These are phyloP conservation scores for Leccinum subrobustum DNA, from an alignment of 1,284 basidiomycete species.

Conservation along the genomic window DNA sequence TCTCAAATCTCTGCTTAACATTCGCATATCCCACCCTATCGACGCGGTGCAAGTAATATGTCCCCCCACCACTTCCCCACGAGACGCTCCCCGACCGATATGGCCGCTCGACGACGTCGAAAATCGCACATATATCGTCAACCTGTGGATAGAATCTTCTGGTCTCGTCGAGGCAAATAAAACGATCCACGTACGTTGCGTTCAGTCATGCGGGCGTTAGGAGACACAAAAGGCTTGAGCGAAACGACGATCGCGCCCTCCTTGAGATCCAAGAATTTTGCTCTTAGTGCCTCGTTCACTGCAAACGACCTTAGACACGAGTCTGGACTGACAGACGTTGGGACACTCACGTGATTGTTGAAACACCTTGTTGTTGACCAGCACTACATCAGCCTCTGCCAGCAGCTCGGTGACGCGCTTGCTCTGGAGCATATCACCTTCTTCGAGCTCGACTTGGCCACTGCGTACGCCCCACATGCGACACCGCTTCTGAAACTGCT, in stretches of 20 bases:
- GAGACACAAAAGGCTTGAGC: conserved; percentile 65
- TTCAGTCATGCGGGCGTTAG: conserved; percentile 66
- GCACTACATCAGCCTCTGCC: conserved; percentile 66
- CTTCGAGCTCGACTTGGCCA: conserved; percentile 68
- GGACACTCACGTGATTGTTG: conserved; percentile 57
- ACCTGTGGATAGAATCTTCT: conserved; percentile 39
- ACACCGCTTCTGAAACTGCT: conserved; percentile 62
- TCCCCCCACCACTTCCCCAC: conserved; percentile 67
- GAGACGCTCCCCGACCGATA: conserved; percentile 73
- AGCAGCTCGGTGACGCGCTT: conserved; percentile 58
- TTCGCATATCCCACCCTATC: conserved; percentile 66
- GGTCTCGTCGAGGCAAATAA: background rate
- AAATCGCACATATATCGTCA: conserved; percentile 74
- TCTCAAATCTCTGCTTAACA: conserved; percentile 53
- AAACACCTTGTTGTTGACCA: conserved; percentile 82
- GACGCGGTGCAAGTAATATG: conserved; percentile 72
- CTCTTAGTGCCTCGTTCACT: conserved; percentile 74
- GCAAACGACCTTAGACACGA: conserved; percentile 4
- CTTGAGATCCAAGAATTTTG: conserved; percentile 76
- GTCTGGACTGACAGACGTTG: background rate
- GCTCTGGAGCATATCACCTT: conserved; percentile 72
- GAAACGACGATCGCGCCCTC: conserved; percentile 81
- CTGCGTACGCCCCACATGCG: conserved; percentile 73
- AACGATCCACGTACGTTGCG: conserved; percentile 56
- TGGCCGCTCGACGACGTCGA: conserved; percentile 64